Conservation (phyloP, 2,329 filamentous ascomycete species). For the Cladosporium halotolerans region DNA sequence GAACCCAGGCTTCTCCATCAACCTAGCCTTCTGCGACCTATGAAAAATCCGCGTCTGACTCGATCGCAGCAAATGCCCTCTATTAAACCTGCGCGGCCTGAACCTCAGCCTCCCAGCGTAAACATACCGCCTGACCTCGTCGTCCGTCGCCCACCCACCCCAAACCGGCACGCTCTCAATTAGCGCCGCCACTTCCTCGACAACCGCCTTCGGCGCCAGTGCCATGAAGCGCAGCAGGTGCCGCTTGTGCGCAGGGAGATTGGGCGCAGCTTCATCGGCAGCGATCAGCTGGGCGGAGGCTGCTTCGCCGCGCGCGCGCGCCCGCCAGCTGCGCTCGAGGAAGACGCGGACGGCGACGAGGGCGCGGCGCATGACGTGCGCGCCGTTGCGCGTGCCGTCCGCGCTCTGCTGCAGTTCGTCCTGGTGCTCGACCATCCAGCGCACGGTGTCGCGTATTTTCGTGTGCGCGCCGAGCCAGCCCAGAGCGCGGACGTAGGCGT, state of each 20-base stretch:
- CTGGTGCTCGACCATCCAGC: constrained; percentile 54
- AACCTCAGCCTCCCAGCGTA: constrained; percentile 1
- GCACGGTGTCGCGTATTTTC: constrained; percentile 51
- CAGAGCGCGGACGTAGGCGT: constrained; percentile 58
- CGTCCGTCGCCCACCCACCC: constrained; percentile 39
- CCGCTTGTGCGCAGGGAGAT: neutral
- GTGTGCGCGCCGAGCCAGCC: constrained; percentile 55
- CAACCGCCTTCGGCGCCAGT: constrained; percentile 15
- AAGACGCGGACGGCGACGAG: constrained; percentile 38
- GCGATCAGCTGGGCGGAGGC: neutral
- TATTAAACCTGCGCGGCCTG: no score
- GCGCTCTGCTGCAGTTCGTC: constrained; percentile 24
- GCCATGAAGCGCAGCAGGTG: constrained; percentile 8
- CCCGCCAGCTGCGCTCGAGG: constrained; percentile 32
- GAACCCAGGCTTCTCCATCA: no score
- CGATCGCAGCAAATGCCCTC: no score
- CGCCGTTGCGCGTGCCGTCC: constrained; percentile 26
- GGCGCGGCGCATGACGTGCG: constrained; percentile 29
- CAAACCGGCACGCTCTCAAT: constrained; percentile 31
- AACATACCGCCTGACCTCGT: constrained; percentile 33
- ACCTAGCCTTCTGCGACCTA: no score
- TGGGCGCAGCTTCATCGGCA: neutral
- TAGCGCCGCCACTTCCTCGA: constrained; percentile 17
- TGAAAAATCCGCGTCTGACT: no score
- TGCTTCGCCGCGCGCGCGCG: neutral